Evolutionary conservation across 495 filamentous ascomycete genomes (phyloP), one percentile per base, ranked within the genome.

Genomic region (Lepidopterella palustris): DNA sequence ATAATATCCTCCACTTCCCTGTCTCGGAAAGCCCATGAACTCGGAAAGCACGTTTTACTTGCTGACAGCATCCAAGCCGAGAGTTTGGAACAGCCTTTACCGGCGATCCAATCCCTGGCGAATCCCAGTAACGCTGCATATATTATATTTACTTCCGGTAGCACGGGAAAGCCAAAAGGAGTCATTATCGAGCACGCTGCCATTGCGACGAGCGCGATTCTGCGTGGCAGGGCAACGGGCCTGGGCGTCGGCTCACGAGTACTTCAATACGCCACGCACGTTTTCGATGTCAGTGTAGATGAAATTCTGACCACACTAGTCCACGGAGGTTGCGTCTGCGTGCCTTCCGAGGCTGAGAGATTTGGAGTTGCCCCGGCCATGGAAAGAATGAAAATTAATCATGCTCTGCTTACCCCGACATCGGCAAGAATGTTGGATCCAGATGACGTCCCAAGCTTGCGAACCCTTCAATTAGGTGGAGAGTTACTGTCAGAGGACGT

Each of bases 131-230:
- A 56, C 21, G 51, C 63, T 10, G 68, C 65, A 0, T 75, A 64
- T 55, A 57, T 66, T 23, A 76, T 82, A 21, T 82, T 80, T 61
- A 82, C 79, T 5, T 79, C 77, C 21, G 80, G 80, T 5, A 77
- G 73, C n/a, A 82, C 79, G 1, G 78, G 78, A 4, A 78, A 71
- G n/a, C 79, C 79, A 0, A 82, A 82, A 62, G 82, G 80, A 3
- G 80, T 81, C 6, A 66, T 76, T 5, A 72, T 84, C 3, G 70
- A 71, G 3, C 82, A 85, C 58, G 62, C 63, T 52, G 76, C 75
- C 11, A 71, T 77, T 2, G 74, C 74, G 35, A 80, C 67, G 57
- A 64, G 67, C 15, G 64, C 69, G 10, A 32, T 53, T 20, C 61
- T 60, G 11, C 68, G 69, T 39, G 70, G n/a, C n/a, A n/a, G n/a